phyloP scores from a whole-genome alignment of 192 early-diverging fungal genomes.

The Polychytrium aggregatum region DNA sequence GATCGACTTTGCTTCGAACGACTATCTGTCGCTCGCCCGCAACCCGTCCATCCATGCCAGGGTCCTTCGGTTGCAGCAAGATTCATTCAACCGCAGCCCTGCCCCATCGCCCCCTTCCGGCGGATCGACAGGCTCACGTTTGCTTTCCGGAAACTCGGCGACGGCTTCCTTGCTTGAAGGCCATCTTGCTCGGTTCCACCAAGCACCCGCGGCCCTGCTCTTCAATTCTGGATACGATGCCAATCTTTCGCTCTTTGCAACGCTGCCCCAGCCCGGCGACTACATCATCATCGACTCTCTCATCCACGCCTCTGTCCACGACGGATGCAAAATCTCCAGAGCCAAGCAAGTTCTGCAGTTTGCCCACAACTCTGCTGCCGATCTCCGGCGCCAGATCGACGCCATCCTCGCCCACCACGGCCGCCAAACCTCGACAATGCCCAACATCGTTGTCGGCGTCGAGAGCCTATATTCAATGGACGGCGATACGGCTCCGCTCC shows the following conservation, averaged over 20 bases:
- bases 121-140: conserved; percentile 67
- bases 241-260: conserved; percentile 57
- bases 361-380: conserved; percentile 51
- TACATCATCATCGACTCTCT: conserved; percentile 59
- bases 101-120: conserved; percentile 9
- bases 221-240: conserved; percentile 87
- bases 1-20: conserved; percentile 70
- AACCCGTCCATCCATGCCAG: conserved; percentile 27
- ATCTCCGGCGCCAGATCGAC: conserved; percentile 30
- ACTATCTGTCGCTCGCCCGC: conserved; percentile 63
- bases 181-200: conserved; percentile 50
- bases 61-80: conserved; percentile 11
- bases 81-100: conserved; percentile 9
- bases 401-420: conserved; percentile 25
- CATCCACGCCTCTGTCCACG: conserved; percentile 75
- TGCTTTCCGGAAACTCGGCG: conserved; percentile 60
- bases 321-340: conserved; percentile 51
- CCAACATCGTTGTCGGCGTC: conserved; percentile 53
- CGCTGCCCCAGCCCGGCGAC: conserved; percentile 54
- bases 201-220: conserved; percentile 45
- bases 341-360: conserved; percentile 29
- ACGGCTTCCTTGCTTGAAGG: conserved; percentile 53
- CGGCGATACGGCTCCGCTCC: conserved; percentile 59
- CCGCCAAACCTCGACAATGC: conserved; percentile 14
- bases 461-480: conserved; percentile 80